phyloP scores from a whole-genome alignment of 257 asterid species.

The Solanum clarkiae region DNA sequence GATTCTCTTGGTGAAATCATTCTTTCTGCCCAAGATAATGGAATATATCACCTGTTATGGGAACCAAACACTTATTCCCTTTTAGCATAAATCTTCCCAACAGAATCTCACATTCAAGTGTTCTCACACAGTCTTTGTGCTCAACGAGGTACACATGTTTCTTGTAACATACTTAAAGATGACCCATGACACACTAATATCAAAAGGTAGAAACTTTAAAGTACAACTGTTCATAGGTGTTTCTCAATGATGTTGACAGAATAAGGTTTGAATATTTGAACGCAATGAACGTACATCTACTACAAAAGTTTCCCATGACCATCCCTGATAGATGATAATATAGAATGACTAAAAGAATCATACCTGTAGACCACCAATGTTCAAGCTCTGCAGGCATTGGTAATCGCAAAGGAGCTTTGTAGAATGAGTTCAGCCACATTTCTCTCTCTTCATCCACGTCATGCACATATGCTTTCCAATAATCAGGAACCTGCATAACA shows the following conservation, averaged over 20 bases:
- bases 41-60: neutral
- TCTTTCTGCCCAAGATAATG: neutral
- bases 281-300: neutral
- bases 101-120: neutral
- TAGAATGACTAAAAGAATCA: neutral
- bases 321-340: neutral
- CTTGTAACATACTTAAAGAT: neutral
- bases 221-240: neutral
- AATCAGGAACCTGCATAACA: conserved; percentile 82
- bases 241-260: neutral
- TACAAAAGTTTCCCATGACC: neutral
- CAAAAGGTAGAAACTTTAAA: neutral
- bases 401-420: conserved; percentile 81
- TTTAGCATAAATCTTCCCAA: neutral
- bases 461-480: conserved; percentile 71
- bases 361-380: conserved; percentile 83
- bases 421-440: conserved; percentile 92
- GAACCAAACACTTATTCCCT: neutral
- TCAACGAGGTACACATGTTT: neutral
- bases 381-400: conserved; percentile 99
- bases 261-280: neutral
- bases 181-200: neutral
- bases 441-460: conserved; percentile 94
- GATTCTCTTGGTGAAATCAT: neutral
- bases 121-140: neutral